Base-by-base conservation (phyloP, 2,329 filamentous ascomycete genomes). In the Lasiodiplodia gonubiensis region DNA sequence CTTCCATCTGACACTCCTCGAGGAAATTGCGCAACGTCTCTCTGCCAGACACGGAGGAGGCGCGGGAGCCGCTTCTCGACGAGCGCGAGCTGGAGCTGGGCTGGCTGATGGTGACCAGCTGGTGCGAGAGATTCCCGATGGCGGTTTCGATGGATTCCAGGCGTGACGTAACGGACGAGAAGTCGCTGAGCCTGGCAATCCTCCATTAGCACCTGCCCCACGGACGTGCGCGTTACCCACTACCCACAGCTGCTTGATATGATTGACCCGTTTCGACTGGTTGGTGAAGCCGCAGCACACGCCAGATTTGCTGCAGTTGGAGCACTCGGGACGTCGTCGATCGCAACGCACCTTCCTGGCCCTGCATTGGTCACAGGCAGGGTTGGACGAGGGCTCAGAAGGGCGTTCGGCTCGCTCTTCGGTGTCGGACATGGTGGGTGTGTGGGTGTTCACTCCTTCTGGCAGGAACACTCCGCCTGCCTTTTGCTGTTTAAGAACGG, bases 291-390 rank as follows among this genome's bases (percentile, higher is more conserved):
- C 53, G 33, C 53, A 55, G 53, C 53, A 55, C 27, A 55, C 53
- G 8, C 53, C 53, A n/a, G 53, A 30, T 39, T 55, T 55, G 53
- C 53, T 55, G 53, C 53, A 55, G 53, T 55, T 55, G 30, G 53
- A 55, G 21, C 53, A 55, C 53, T 55, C 53, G 10, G 53, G 53
- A 2, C 53, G 53, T 37, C 53, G 53, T 23, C 53, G 53, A 37
- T 55, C 53, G 53, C 53, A 55, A 18, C 53, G 53, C 16, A 55
- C 53, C 16, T 55, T 55, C 18, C 53, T 35, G 18, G 53, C 53
- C 11, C 53, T 23, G 33, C 53, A 55, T 30, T 55, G 53, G 53
- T 55, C 53, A n/a, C 53, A 55, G 30, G 53, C 53, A 21, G 53
- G 30, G n/a, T 55, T 55, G 30, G 16, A 2, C 1, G 53, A 55